Evolutionary conservation across 179 eudicot genomes (phyloP).

Genomic region (Gypsophila paniculata): DNA sequence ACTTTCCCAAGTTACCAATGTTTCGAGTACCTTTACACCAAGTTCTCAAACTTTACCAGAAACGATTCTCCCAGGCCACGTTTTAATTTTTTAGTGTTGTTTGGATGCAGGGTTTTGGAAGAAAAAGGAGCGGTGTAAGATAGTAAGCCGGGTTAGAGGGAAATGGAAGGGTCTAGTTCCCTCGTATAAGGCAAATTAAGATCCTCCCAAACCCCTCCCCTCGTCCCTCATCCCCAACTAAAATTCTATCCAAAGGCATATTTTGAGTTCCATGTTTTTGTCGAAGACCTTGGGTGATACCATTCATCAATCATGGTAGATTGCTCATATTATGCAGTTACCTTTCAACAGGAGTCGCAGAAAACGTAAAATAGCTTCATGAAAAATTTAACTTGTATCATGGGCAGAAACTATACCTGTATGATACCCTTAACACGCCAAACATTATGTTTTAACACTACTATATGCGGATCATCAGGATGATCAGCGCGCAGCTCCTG

Average conservation of each 20-base stretch:
- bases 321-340: neutral
- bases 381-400: neutral
- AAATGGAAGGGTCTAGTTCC: too few relatives aligned
- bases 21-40: neutral
- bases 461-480: slow-evolving; percentile 89
- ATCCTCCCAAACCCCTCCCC: too few relatives aligned
- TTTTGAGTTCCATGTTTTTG: neutral
- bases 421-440: slow-evolving; percentile 98
- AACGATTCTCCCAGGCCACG: too few relatives aligned
- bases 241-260: neutral
- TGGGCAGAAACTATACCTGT: slow-evolving; percentile 47
- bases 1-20: neutral
- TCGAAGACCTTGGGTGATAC: too few relatives aligned
- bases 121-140: too few relatives aligned
- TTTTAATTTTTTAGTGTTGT: too few relatives aligned
- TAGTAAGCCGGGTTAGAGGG: too few relatives aligned
- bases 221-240: too few relatives aligned
- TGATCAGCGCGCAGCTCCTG: slow-evolving; percentile 77
- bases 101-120: too few relatives aligned
- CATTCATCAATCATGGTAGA: neutral
- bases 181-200: too few relatives aligned
- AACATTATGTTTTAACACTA: slow-evolving; percentile 84
- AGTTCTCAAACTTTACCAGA: neutral
- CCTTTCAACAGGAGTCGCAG: neutral
- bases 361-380: neutral